Evolutionary conservation across 2,329 filamentous ascomycete species (phyloP), one percentile per base, ranked within the genome.

Genomic region (Ophiostoma ulmi): DNA sequence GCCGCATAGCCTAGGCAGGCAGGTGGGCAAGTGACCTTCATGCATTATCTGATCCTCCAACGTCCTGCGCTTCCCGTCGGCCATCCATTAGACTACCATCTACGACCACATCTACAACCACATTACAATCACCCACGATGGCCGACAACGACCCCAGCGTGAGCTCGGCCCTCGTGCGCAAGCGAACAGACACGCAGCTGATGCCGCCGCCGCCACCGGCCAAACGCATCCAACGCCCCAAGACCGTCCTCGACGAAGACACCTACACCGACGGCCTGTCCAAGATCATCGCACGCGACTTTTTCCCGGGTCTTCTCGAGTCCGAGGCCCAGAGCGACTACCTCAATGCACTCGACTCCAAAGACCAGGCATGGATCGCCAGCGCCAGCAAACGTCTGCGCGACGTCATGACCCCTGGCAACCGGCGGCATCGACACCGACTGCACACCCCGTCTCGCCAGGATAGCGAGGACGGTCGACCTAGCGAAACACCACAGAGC

Each of bases 251-350:
- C 38, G 93, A 97, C 79, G 95, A 99, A 83, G 94, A 99, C 75
- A 89, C 91, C 69, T 99, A 99, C 80, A 95, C 93, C 1, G 89
- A 93, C 71, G 91, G 92, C 0, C 84, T 99, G 38, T 97, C 94
- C 0, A 90, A 95, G 75, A 98, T 99, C 77, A 97, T 99, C 73
- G 92, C 93, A 11, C 89, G 95, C 74, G 95, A 99, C 83, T 99
- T 97, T 83, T 99, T 98, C 77, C 95, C 95, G 0, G 95, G 94
- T 0, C 84, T 99, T 0, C 82, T 94, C 5, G 93, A 98, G 78
- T 90, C 89, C 17, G 89, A 97, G 76, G 90, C 90, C 0, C 93
- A 97, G 78, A 90, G 93, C 78, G 95, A 99, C 76, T 98, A 97
- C 75, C 84, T 99, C 39, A 90, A 96, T 76, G 95, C 95, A 0